These are phyloP conservation scores for Hypocrella siamensis DNA, from an alignment of 2,329 filamentous ascomycete species.

Conservation along the genomic window DNA sequence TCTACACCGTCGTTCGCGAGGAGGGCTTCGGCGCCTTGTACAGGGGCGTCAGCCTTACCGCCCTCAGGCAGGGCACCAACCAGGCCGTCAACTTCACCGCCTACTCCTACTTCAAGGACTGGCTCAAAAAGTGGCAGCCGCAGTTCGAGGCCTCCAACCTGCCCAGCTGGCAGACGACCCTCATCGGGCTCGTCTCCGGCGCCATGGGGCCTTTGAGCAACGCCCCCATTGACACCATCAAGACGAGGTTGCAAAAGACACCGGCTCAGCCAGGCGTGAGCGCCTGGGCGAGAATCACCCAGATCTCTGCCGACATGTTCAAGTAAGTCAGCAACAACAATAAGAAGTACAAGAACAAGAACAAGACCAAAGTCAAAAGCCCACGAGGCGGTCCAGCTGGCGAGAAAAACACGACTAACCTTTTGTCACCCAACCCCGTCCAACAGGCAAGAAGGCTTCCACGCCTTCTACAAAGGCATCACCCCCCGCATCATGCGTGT, in stretches of 20 bases:
- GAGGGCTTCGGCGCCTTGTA: constrained; percentile 81
- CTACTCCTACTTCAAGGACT: constrained; percentile 82
- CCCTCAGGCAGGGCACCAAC: constrained; percentile 86
- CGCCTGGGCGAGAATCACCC: constrained; percentile 61
- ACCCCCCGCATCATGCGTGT: constrained; percentile 96
- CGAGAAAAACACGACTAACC: no score
- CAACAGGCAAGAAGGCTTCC: constrained; percentile 69
- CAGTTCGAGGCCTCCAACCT: constrained; percentile 49
- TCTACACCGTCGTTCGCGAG: constrained; percentile 82
- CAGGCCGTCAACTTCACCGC: constrained; percentile 98
- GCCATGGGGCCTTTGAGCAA: constrained; percentile 95
- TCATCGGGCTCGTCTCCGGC: constrained; percentile 81
- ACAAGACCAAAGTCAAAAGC: no score
- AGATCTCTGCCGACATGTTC: constrained; percentile 74
- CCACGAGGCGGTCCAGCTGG: no score
- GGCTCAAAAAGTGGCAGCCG: constrained; percentile 57
- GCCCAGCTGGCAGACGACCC: constrained; percentile 76
- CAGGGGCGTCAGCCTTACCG: constrained; percentile 84
- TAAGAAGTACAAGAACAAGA: background rate
- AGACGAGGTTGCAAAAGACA: constrained; percentile 86
- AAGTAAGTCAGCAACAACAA: constrained; percentile 29
- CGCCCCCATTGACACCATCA: constrained; percentile 97
- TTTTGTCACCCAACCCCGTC: no score
- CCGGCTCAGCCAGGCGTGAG: constrained; percentile 69
- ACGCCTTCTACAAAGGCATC: constrained; percentile 98